Evolutionary conservation across 2,329 filamentous ascomycete species (phyloP).

Genomic region (Helotiales sp.): DNA sequence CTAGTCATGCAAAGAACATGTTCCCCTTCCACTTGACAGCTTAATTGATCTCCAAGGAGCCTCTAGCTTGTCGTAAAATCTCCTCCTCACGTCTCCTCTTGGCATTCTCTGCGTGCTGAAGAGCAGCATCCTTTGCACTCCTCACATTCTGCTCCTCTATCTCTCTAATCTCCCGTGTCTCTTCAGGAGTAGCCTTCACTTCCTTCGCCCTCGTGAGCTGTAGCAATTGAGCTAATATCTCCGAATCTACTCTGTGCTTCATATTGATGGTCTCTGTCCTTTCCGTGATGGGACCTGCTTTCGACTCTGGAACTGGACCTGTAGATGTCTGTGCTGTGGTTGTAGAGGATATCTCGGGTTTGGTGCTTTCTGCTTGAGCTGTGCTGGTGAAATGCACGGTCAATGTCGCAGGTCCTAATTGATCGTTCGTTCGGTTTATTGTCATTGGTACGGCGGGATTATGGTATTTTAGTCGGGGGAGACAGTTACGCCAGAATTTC

Average conservation of each 20-base stretch:
- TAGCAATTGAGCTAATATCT: conserved; percentile 65
- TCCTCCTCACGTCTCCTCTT: conserved; percentile 63
- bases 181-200: conserved; percentile 58
- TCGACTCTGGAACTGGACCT: conserved; percentile 30
- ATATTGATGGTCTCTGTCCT: conserved; percentile 60
- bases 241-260: conserved; percentile 57
- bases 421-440: conserved; percentile 66
- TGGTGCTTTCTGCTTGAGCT: conserved; percentile 9
- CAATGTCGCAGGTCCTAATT: conserved; percentile 58
- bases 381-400: conserved; percentile 60
- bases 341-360: conserved; percentile 31
- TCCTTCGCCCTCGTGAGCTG: conserved; percentile 59
- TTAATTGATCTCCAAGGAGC: background rate
- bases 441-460: conserved; percentile 86
- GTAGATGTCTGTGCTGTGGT: conserved; percentile 49
- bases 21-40: background rate
- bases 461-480: conserved; percentile 89
- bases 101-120: conserved; percentile 51
- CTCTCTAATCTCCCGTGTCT: conserved; percentile 57
- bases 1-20: conserved; percentile 16
- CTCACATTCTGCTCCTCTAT: conserved; percentile 54
- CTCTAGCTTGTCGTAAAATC: conserved; percentile 55
- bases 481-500: conserved; percentile 83
- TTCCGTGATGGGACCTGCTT: conserved; percentile 45
- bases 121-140: conserved; percentile 54